Evolutionary conservation across 768 basidiomycete genomes (phyloP), one percentile per base, ranked within the genome.

Genomic region (Candolleomyces eurysporus): DNA sequence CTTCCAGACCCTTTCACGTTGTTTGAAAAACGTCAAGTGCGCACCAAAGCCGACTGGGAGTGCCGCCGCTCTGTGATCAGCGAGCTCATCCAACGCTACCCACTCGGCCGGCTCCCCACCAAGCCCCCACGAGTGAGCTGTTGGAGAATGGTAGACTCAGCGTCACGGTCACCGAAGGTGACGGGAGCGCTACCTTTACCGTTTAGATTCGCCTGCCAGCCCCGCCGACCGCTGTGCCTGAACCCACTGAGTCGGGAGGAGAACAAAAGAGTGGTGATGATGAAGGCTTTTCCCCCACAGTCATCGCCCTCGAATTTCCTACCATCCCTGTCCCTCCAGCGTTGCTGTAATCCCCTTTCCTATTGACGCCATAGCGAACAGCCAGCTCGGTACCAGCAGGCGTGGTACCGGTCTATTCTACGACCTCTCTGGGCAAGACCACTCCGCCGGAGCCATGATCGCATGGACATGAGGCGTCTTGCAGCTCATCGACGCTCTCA

Each of bases 381-480:
- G 73, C 22, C 82, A 87, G 66, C 73, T 72, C 56, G 72, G 75
- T 64, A 57, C 62, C 9, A 69, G 68, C 50, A 82, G 79, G 68
- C 79, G 84, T n/a, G 84, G 84, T 10, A 65, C 74, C 53, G 84
- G 85, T 31, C 79, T 80, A 58, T 87, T 87, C 78, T 87, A 80
- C 73, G 75, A 76, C 46, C 76, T 87, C 49, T 85, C 82, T 69
- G 84, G 83, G 9, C 71, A 66, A 21, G 68, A 65, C 56, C 76
- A 77, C 52, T 78, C 77, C 42, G 84, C 84, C 0, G 72, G 74
- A 54, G 81, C 84, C 5, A 79, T 85, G 80, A 82, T 76, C 17
- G 84, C 85, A 0, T 87, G 84, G 84, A 80, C 81, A 2, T 85
- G 84, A 84, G 84, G 81, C 61, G 78, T 85, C 52, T 76, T 76